Percentiles rank a stretch among this genome's conserved stretches.
Conservation (phyloP, 805 yeast species). For the Schizosaccharomyces osmophilus region DNA sequence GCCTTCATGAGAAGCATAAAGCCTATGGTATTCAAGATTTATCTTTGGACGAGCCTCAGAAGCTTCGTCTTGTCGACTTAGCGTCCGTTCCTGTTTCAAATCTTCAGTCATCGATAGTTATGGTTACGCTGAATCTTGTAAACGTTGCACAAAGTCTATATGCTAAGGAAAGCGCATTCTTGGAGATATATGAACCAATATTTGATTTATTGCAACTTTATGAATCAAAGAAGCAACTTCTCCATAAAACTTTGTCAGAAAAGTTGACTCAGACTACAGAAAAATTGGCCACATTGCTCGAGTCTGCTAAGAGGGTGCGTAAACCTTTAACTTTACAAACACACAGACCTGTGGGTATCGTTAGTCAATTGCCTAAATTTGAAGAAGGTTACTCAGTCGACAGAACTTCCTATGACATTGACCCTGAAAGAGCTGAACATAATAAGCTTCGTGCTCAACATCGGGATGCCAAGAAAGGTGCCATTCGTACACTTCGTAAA, state of each 20-base stretch:
- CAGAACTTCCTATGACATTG: slow-evolving; percentile 70
- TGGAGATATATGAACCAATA: slow-evolving; percentile 11
- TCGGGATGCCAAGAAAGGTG: slow-evolving; percentile 76
- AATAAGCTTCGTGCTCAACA: slow-evolving; percentile 59
- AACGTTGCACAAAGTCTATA: slow-evolving; percentile 11
- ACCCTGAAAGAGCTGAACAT: slow-evolving; percentile 57
- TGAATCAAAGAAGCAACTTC: slow-evolving; percentile 3
- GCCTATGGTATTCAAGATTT: neutral
- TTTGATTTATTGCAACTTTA: slow-evolving; percentile 4
- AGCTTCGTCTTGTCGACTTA: neutral
- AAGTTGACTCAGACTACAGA: slow-evolving; percentile 6
- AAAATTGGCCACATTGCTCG: slow-evolving; percentile 26
- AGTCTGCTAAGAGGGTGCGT: slow-evolving; percentile 26
- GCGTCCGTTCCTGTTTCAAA: neutral
- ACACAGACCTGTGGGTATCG: slow-evolving; percentile 65
- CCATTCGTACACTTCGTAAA: slow-evolving; percentile 71
- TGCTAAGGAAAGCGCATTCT: slow-evolving; percentile 12
- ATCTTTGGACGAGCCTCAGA: neutral
- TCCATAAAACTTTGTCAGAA: neutral
- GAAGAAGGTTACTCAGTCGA: slow-evolving; percentile 94
- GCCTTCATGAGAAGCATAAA: neutral
- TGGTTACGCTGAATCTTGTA: slow-evolving; percentile 3
- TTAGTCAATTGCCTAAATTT: slow-evolving; percentile 68
- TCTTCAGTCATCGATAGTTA: neutral
- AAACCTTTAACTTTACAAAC: slow-evolving; percentile 57